phyloP scores from a whole-genome alignment of 306 rosid species.

The Lithocarpus polystachyus region DNA sequence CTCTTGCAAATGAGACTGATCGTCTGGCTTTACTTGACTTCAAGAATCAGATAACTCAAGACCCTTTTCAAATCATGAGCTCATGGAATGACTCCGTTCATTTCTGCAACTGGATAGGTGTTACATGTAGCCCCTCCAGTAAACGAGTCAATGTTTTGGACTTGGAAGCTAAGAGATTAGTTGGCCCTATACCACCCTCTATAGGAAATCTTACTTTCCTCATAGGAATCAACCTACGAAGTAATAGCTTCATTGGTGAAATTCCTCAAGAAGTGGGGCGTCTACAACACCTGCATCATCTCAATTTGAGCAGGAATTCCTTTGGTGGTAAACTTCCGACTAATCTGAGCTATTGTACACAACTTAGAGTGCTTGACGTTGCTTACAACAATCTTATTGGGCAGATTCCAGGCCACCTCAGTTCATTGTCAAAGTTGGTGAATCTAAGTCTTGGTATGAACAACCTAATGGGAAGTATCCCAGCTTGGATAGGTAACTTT shows the following conservation, averaged over 20 bases:
- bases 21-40: constrained; percentile 34
- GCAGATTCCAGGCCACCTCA: constrained; percentile 6
- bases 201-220: constrained; percentile 45
- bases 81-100: constrained; percentile 36
- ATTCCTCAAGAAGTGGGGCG: constrained; percentile 16
- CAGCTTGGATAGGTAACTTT: constrained; percentile 47
- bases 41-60: constrained; percentile 24
- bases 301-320: constrained; percentile 19
- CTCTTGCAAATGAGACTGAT: constrained; percentile 31
- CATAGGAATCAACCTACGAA: constrained; percentile 8
- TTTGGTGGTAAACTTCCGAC: constrained; percentile 36
- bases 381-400: neutral
- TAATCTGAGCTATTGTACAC: constrained; percentile 35
- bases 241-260: constrained; percentile 27
- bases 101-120: constrained; percentile 25
- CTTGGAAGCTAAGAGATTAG: constrained; percentile 1
- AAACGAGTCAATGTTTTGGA: constrained; percentile 23
- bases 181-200: constrained; percentile 32
- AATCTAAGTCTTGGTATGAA: neutral
- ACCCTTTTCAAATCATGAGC: constrained; percentile 33
- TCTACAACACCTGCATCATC: constrained; percentile 19
- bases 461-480: constrained; percentile 33
- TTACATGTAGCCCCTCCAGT: constrained; percentile 3
- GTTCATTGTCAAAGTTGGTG: constrained; percentile 5
- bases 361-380: neutral